Evolutionary conservation across 208 protist species (phyloP).

Genomic region (Leishmania aethiopica): DNA sequence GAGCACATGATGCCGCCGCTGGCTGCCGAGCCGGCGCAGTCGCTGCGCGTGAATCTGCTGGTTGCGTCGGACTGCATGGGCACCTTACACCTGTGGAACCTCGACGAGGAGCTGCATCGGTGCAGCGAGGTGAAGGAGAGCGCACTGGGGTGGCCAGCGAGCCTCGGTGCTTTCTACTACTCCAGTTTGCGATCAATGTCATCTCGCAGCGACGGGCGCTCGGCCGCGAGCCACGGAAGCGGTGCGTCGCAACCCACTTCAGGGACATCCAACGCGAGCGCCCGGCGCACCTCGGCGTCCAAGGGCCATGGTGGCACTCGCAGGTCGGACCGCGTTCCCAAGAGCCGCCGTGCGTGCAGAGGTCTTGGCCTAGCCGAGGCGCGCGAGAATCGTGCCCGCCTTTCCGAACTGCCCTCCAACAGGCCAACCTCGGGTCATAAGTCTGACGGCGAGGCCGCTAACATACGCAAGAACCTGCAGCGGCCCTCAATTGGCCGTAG

Average conservation of each 20-base stretch:
- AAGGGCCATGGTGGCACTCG: constrained; percentile 9
- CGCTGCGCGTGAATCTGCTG: constrained; percentile 76
- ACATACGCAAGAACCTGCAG: constrained; percentile 12
- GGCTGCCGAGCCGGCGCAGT: constrained; percentile 59
- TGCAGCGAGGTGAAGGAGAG: neutral
- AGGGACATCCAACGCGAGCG: neutral
- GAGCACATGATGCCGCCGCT: constrained; percentile 70
- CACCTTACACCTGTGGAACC: constrained; percentile 85
- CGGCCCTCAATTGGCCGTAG: constrained; percentile 19
- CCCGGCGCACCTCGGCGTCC: neutral
- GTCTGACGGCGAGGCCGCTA: neutral
- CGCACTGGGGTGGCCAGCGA: constrained; percentile 17
- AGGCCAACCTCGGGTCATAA: neutral
- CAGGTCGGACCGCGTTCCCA: constrained; percentile 12
- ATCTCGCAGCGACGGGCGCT: constrained; percentile 16
- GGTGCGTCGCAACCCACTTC: constrained; percentile 3
- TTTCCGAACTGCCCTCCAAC: constrained; percentile 26
- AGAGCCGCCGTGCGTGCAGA: constrained; percentile 9
- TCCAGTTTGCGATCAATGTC: constrained; percentile 13
- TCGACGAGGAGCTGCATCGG: constrained; percentile 78
- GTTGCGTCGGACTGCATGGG: constrained; percentile 79
- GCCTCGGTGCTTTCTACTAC: constrained; percentile 11
- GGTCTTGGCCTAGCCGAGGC: constrained; percentile 33
- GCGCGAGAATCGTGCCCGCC: constrained; percentile 24
- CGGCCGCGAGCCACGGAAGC: constrained; percentile 7